phyloP scores from a whole-genome alignment of 495 filamentous ascomycete species.

The Aspergillus cavernicola region DNA sequence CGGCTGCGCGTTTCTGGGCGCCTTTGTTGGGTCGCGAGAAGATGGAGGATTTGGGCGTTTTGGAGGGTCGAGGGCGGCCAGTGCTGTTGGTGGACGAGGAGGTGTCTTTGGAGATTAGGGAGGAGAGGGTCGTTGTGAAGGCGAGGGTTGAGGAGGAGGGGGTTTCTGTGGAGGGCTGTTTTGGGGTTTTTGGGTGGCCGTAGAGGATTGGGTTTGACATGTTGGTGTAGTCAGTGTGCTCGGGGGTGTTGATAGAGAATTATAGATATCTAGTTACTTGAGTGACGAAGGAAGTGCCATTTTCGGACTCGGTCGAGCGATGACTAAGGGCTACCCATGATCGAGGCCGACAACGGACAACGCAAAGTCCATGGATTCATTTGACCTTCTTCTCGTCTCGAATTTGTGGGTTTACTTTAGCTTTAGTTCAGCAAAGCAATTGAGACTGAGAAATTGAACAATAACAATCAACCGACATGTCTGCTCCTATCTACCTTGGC shows the following conservation, averaged over 20 bases:
- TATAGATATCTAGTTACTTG: not conserved
- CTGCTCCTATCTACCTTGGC: constrained; percentile 44
- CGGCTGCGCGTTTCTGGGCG: constrained; percentile 58
- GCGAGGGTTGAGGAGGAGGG: constrained; percentile 70
- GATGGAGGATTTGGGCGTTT: constrained; percentile 61
- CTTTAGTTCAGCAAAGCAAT: too few species aligned
- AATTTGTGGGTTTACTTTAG: not conserved
- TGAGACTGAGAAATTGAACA: not conserved
- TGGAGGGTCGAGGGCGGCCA: constrained; percentile 65
- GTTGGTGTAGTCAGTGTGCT: not conserved
- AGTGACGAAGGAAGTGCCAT: not conserved
- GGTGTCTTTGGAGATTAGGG: constrained; percentile 44
- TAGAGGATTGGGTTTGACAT: constrained; percentile 53
- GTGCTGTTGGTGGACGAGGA: constrained; percentile 30
- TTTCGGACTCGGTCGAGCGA: not conserved
- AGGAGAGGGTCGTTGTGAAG: constrained; percentile 74
- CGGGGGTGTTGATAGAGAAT: not conserved
- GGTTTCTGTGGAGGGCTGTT: constrained; percentile 44
- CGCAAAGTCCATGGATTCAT: constrained; percentile 5
- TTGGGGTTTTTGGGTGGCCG: constrained; percentile 60
- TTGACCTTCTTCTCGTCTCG: not conserved
- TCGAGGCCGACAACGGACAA: not conserved
- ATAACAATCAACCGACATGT: constrained; percentile 24
- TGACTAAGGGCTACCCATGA: constrained; percentile 17
- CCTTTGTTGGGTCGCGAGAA: constrained; percentile 70